A percentile compares a stretch with the other conserved stretches of the same genome.
These are phyloP conservation scores for Hypoxylon sp. DNA, from an alignment of 2,329 filamentous ascomycete genomes.

Conservation along the genomic window DNA sequence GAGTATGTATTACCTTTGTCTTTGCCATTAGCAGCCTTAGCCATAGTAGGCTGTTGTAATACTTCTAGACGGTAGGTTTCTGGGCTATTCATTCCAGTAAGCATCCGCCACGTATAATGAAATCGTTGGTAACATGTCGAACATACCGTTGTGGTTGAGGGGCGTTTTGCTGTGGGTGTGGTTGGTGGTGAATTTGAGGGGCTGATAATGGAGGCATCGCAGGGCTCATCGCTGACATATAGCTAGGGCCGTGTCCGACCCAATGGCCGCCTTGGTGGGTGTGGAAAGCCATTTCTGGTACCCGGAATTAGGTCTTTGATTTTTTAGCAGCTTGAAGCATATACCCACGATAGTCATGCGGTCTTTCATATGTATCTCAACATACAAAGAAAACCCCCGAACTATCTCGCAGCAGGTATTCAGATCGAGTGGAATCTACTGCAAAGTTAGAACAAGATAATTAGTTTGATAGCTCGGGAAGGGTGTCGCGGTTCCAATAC, in stretches of 20 bases:
- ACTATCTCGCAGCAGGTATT: too few relatives aligned
- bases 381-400: too few relatives aligned
- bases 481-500: too few relatives aligned
- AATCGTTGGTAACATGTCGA: constrained; percentile 28
- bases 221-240: constrained; percentile 43
- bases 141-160: constrained; percentile 39
- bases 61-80: constrained; percentile 44
- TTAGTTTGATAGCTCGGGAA: too few relatives aligned
- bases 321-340: too few relatives aligned
- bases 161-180: constrained; percentile 36
- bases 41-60: constrained; percentile 44
- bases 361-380: constrained; percentile 16
- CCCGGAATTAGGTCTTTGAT: constrained; percentile 10
- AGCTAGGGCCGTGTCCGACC: constrained; percentile 39
- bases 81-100: constrained; percentile 30
- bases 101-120: neutral
- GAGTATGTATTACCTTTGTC: constrained; percentile 48
- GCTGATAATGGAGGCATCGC: constrained; percentile 38
- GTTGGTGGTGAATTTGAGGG: constrained; percentile 37
- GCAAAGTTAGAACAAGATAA: too few relatives aligned
- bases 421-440: too few relatives aligned
- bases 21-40: constrained; percentile 46
- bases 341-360: constrained; percentile 26
- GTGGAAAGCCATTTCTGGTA: constrained; percentile 42
- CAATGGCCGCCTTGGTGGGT: constrained; percentile 39